A percentile compares a stretch with the other conserved stretches of the same genome.
Conservation (phyloP, 73 alveolate genomes). For the Paramecium pentaurelia region DNA sequence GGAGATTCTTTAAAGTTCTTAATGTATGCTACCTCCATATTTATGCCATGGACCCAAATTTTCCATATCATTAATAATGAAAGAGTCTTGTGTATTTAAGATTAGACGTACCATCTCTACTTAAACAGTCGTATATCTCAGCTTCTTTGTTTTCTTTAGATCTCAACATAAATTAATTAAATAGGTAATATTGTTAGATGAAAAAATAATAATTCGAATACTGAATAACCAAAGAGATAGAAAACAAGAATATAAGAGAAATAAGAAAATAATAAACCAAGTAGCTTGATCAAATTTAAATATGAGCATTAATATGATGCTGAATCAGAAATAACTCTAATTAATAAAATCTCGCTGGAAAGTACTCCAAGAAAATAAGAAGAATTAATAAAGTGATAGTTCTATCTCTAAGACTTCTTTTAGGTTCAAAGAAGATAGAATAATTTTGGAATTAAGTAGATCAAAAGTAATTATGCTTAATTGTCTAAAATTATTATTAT, state of each 20-base stretch:
- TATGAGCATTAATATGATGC: background rate
- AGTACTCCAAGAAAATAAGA: background rate
- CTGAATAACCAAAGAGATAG: background rate
- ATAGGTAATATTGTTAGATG: background rate
- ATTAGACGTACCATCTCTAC: slow-evolving; percentile 10
- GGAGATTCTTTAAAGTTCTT: background rate
- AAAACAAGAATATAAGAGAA: background rate
- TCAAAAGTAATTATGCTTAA: background rate
- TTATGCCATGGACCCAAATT: slow-evolving; percentile 18
- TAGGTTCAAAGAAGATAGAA: slow-evolving; percentile 27
- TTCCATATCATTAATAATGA: background rate
- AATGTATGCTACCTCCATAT: slow-evolving; percentile 18
- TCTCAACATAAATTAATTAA: background rate
- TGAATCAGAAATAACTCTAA: slow-evolving; percentile 24
- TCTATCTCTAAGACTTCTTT: background rate
- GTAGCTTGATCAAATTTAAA: background rate
- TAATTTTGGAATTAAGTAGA: slow-evolving; percentile 26
- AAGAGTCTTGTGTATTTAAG: background rate
- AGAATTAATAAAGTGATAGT: background rate
- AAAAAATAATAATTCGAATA: background rate
- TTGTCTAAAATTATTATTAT: background rate
- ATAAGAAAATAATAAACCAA: slow-evolving; percentile 2
- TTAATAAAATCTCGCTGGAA: background rate
- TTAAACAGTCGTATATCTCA: background rate
- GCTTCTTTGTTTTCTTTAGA: background rate